Conservation (phyloP, 2,329 filamentous ascomycete species). For the Epichloe gansuensis region DNA sequence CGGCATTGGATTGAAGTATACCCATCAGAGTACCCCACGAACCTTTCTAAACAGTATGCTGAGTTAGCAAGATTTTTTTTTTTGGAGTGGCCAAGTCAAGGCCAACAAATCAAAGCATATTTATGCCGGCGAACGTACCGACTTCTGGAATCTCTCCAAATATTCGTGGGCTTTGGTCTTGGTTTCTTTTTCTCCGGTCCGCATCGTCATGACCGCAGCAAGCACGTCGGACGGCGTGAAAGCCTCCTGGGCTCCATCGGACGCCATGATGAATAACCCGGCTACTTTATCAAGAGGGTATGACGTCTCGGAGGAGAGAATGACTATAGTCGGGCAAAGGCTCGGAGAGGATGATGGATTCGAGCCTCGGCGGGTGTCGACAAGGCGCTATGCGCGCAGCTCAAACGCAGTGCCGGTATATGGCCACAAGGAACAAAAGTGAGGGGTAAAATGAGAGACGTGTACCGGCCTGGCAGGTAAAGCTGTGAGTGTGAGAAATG, state of each 20-base stretch:
- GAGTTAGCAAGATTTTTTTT: background rate
- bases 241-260: slow-evolving; percentile 50
- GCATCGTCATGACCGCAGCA: slow-evolving; percentile 83
- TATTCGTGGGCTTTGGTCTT: slow-evolving; percentile 88
- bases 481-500: background rate
- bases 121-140: slow-evolving; percentile 39
- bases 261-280: slow-evolving; percentile 43
- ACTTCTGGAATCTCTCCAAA: slow-evolving; percentile 94
- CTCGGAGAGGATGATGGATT: background rate
- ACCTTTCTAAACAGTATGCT: slow-evolving; percentile 47
- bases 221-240: slow-evolving; percentile 68
- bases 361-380: background rate
- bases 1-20: slow-evolving; percentile 70
- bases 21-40: slow-evolving; percentile 84
- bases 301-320: background rate
- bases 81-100: background rate
- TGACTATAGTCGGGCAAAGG: background rate
- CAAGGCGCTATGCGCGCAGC: background rate
- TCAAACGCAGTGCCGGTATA: background rate
- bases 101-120: background rate
- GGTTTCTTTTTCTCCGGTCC: slow-evolving; percentile 64
- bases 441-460: background rate
- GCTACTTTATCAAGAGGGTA: background rate
- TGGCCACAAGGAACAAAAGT: background rate
- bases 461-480: background rate